Conservation (phyloP, 1,284 basidiomycete genomes). For the Pulchroboletus neoregius region DNA sequence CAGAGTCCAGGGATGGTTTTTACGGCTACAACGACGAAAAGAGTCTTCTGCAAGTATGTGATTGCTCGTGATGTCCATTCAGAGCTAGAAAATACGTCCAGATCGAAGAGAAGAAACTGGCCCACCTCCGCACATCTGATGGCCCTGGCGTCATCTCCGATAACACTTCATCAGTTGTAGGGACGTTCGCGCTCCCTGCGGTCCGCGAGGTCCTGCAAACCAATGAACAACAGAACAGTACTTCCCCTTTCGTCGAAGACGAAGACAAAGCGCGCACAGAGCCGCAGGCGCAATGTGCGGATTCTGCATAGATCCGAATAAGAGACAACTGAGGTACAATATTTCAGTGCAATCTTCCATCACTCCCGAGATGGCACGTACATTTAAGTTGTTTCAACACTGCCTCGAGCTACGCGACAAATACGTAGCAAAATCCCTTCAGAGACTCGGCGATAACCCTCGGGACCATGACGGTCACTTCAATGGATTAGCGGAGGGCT, state of each 20-base stretch:
- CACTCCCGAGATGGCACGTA: conserved; percentile 48
- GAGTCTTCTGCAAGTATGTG: conserved; percentile 62
- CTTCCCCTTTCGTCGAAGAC: conserved; percentile 38
- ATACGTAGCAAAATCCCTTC: conserved; percentile 81
- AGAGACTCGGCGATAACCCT: conserved; percentile 89
- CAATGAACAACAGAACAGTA: conserved; percentile 19
- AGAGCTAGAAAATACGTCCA: conserved; percentile 27
- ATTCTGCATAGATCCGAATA: neutral
- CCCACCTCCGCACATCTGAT: conserved; percentile 51
- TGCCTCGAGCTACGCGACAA: conserved; percentile 90
- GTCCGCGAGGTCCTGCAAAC: conserved; percentile 34
- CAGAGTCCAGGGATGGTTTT: conserved; percentile 63
- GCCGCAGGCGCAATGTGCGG: conserved; percentile 29
- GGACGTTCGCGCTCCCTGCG: conserved; percentile 40
- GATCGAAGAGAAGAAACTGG: conserved; percentile 71
- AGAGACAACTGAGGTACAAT: conserved; percentile 12
- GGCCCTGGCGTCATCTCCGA: conserved; percentile 40
- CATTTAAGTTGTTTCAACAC: conserved; percentile 64
- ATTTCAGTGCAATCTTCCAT: conserved; percentile 38
- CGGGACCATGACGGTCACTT: conserved; percentile 81
- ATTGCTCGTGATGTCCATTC: neutral
- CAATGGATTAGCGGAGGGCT: conserved; percentile 52
- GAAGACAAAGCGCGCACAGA: conserved; percentile 36
- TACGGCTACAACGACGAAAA: conserved; percentile 77
- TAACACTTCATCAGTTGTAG: conserved; percentile 34